A percentile compares a stretch with the other conserved stretches of the same genome.
Conservation (phyloP, 2,329 filamentous ascomycete genomes). For the Aspergillus pseudoviridinutans region DNA sequence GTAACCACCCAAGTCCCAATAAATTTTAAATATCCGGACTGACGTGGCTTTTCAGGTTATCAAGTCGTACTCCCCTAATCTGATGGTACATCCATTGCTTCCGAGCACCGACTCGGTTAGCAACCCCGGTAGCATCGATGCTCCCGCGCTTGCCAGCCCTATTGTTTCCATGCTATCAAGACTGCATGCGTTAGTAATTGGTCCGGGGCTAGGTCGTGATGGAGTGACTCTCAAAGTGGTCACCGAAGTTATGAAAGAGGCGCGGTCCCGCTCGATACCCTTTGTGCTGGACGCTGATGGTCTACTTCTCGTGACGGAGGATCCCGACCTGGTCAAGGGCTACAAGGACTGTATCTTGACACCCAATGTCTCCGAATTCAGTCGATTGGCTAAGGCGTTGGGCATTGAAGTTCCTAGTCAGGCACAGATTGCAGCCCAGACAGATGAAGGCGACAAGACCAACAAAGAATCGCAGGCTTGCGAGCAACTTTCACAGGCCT, state of each 20-base stretch:
- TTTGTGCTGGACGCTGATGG: constrained; percentile 93
- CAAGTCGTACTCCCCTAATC: constrained; percentile 94
- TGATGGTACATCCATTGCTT: constrained; percentile 98
- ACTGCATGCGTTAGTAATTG: constrained; percentile 87
- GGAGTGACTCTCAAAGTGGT: constrained; percentile 85
- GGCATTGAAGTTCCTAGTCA: constrained; percentile 56
- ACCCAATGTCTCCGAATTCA: constrained; percentile 93
- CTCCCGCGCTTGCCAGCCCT: constrained; percentile 60
- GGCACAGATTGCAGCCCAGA: constrained; percentile 34
- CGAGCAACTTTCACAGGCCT: constrained; percentile 65
- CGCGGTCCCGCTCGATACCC: constrained; percentile 65
- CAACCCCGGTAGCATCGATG: constrained; percentile 47
- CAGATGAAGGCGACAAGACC: constrained; percentile 38
- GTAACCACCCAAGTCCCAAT: background rate
- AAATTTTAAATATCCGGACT: background rate
- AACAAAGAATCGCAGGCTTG: constrained; percentile 57
- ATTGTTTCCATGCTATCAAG: constrained; percentile 79
- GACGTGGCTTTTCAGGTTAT: constrained; percentile 59
- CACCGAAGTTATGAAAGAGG: constrained; percentile 71
- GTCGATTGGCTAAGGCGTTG: constrained; percentile 70
- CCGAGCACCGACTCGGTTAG: constrained; percentile 61
- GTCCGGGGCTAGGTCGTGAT: constrained; percentile 87
- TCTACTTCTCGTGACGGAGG: constrained; percentile 69
- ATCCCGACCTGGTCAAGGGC: constrained; percentile 72
- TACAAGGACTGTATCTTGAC: constrained; percentile 85